A percentile compares a stretch with the other conserved stretches of the same genome.
Conservation (phyloP, 2,329 filamentous ascomycete species). For the Pseudocercospora fuligena region DNA sequence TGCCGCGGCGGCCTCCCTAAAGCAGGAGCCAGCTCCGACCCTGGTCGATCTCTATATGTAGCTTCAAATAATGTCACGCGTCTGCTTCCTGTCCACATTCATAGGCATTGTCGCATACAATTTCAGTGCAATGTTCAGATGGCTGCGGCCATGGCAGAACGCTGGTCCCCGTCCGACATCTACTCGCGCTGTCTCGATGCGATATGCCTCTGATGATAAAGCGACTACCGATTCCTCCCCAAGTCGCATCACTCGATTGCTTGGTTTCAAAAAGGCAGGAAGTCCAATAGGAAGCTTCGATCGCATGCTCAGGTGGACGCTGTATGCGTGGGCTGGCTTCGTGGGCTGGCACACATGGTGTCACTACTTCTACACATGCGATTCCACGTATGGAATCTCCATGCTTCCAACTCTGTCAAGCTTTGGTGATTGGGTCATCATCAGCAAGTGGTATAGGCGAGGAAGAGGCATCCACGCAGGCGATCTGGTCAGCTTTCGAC, state of each 20-base stretch:
- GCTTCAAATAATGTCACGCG: neutral
- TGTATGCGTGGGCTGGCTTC: neutral
- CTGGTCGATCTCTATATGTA: neutral
- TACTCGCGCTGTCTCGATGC: neutral
- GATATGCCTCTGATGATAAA: neutral
- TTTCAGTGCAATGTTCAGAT: neutral
- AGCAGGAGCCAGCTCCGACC: neutral
- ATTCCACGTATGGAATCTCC: conserved; percentile 70
- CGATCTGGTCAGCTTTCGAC: conserved; percentile 79
- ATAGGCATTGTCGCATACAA: neutral
- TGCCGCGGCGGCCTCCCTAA: conserved; percentile 4
- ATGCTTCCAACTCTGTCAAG: conserved; percentile 86
- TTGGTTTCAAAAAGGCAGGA: neutral
- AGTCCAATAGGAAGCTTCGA: neutral
- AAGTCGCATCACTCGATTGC: neutral
- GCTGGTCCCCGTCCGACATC: neutral
- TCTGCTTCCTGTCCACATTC: neutral
- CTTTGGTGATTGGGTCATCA: conserved; percentile 69
- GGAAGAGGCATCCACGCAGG: conserved; percentile 75
- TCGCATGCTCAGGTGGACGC: neutral
- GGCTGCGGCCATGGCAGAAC: neutral
- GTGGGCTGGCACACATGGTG: conserved; percentile 3
- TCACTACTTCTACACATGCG: conserved; percentile 64
- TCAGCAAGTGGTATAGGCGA: conserved; percentile 69
- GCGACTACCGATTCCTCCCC: neutral